phyloP scores from a whole-genome alignment of 1,139 yeast genomes.

The Suhomyces taliae region DNA sequence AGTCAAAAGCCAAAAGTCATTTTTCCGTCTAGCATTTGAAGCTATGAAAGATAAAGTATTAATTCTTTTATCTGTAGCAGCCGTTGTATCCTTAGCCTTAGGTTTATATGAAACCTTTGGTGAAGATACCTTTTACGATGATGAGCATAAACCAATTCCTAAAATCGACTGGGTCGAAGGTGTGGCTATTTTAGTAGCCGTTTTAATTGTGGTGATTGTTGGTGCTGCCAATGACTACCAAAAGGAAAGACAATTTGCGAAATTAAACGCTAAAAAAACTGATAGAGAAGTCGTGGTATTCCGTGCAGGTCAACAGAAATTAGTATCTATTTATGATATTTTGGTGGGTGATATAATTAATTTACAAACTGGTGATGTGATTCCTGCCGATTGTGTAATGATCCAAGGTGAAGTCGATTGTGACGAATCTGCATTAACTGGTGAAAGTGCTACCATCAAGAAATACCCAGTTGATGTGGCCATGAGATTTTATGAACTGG shows the following conservation, averaged over 20 bases:
- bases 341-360: conserved; percentile 82
- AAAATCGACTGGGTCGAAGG: conserved; percentile 98
- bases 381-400: conserved; percentile 85
- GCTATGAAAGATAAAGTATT: conserved; percentile 92
- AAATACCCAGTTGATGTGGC: conserved; percentile 61
- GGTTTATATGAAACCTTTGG: conserved; percentile 94
- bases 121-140: conserved; percentile 73
- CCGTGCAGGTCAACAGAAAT: conserved; percentile 67
- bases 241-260: conserved; percentile 90
- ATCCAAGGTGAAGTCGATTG: conserved; percentile 80
- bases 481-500: conserved; percentile 27
- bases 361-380: conserved; percentile 90
- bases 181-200: conserved; percentile 92
- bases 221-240: conserved; percentile 96
- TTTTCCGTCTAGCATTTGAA: conserved; percentile 68
- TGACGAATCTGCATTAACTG: conserved; percentile 92
- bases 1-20: conserved; percentile 62
- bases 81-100: conserved; percentile 81
- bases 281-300: conserved; percentile 78
- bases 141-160: conserved; percentile 71
- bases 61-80: conserved; percentile 80
- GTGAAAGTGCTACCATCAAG: conserved; percentile 82
- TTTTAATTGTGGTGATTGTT: conserved; percentile 83
- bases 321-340: conserved; percentile 72
- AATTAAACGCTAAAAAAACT: conserved; percentile 82